These are phyloP conservation scores for Colletotrichum navitas DNA, from an alignment of 2,329 filamentous ascomycete genomes.

Conservation along the genomic window DNA sequence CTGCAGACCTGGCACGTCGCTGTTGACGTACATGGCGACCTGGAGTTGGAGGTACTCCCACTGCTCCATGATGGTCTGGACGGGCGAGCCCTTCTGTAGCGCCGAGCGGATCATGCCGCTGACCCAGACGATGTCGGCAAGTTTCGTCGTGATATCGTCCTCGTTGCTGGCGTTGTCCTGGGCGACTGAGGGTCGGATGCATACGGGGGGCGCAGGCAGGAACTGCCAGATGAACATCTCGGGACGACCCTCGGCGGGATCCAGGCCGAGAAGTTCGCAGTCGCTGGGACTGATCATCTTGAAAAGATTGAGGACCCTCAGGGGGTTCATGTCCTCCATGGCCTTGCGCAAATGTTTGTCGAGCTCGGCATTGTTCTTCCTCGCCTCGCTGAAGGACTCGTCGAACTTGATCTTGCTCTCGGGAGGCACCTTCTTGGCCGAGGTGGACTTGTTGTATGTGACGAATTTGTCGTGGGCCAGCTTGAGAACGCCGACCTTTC, in stretches of 20 bases:
- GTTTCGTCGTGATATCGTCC: conserved; percentile 95
- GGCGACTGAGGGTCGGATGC: conserved; percentile 91
- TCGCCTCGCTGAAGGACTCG: conserved; percentile 84
- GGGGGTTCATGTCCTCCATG: conserved; percentile 92
- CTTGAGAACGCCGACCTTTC: conserved; percentile 93
- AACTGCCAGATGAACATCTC: conserved; percentile 99
- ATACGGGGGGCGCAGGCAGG: conserved; percentile 92
- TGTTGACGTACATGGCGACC: conserved; percentile 98
- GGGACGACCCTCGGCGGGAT: conserved; percentile 86
- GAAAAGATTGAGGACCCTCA: conserved; percentile 91
- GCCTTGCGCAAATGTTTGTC: conserved; percentile 94
- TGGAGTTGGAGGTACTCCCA: conserved; percentile 98
- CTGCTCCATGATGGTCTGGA: conserved; percentile 95
- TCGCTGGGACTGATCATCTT: conserved; percentile 87
- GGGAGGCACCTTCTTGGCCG: conserved; percentile 85
- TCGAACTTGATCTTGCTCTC: conserved; percentile 88
- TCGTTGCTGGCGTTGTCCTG: conserved; percentile 95
- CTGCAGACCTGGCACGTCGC: conserved; percentile 91
- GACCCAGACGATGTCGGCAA: conserved; percentile 96
- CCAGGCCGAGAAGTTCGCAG: conserved; percentile 90
- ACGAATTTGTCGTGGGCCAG: conserved; percentile 94
- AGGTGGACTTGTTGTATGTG: conserved; percentile 88
- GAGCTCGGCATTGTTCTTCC: conserved; percentile 81
- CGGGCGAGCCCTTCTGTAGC: conserved; percentile 83
- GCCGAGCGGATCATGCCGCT: conserved; percentile 89